Evolutionary conservation across 2,329 filamentous ascomycete genomes (phyloP).

Genomic region (Fusarium sp.): DNA sequence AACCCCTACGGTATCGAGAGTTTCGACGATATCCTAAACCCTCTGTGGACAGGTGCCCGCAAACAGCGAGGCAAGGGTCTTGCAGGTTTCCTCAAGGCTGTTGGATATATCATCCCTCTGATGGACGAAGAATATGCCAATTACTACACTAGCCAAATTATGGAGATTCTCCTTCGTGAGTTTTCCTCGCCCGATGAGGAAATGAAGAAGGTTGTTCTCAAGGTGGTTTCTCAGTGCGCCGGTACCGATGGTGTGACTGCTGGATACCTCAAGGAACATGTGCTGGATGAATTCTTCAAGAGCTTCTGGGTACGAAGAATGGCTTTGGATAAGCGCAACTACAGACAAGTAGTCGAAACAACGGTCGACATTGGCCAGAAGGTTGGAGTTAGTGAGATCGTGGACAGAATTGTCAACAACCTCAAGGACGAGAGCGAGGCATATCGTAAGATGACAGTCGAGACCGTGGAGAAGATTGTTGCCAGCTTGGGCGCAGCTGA

Average conservation of each 20-base stretch:
- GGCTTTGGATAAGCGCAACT: constrained; percentile 97
- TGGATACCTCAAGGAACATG: constrained; percentile 93
- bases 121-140: constrained; percentile 99
- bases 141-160: constrained; percentile 98
- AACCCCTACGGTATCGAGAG: constrained; percentile 99
- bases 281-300: constrained; percentile 97
- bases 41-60: constrained; percentile 93
- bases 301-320: constrained; percentile 98
- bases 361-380: constrained; percentile 98
- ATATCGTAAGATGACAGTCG: constrained; percentile 98
- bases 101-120: constrained; percentile 96
- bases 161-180: constrained; percentile 96
- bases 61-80: constrained; percentile 97
- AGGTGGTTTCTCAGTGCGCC: constrained; percentile 96
- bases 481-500: constrained; percentile 93
- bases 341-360: constrained; percentile 96
- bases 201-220: constrained; percentile 99
- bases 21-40: constrained; percentile 97
- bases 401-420: constrained; percentile 92
- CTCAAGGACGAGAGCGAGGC: constrained; percentile 98
- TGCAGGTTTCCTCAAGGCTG: constrained; percentile 95
- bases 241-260: constrained; percentile 95
- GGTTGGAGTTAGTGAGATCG: constrained; percentile 95
- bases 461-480: constrained; percentile 97
- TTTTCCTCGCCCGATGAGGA: constrained; percentile 98